Evolutionary conservation across 192 early-diverging fungal genomes (phyloP).

Genomic region (Podila clonocystis): DNA sequence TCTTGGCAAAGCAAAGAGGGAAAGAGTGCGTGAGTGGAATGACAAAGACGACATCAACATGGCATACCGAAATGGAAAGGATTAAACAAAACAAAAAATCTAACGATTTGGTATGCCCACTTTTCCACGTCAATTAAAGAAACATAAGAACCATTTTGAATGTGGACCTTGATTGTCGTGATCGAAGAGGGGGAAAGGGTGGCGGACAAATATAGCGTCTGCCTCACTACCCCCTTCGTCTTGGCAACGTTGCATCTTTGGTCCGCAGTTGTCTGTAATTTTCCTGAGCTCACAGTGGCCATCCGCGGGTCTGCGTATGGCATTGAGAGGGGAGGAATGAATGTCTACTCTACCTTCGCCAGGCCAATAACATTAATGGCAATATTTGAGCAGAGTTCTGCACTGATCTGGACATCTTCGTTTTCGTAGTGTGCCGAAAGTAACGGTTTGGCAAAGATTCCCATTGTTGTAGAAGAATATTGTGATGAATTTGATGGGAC

Average conservation of each 20-base stretch:
- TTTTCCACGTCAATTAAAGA: too few species aligned
- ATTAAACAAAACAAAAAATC: background rate
- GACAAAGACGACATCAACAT: background rate
- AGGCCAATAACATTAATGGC: constrained; percentile 36
- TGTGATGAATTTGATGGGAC: background rate
- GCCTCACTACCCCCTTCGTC: too few species aligned
- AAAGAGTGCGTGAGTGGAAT: background rate
- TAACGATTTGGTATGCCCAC: background rate
- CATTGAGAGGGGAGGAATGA: background rate
- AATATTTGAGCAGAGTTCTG: constrained; percentile 45
- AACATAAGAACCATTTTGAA: too few species aligned
- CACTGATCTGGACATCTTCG: constrained; percentile 52
- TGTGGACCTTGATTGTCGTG: background rate
- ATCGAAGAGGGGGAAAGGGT: background rate
- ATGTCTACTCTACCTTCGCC: constrained; percentile 32
- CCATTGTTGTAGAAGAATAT: constrained; percentile 15
- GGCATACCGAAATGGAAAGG: background rate
- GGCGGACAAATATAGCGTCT: too few species aligned
- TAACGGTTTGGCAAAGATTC: constrained; percentile 34
- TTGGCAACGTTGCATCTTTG: too few species aligned
- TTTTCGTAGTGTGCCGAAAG: constrained; percentile 33
- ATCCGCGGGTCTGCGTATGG: background rate
- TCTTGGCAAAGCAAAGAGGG: background rate
- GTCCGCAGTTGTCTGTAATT: too few species aligned
- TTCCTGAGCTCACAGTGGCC: too few species aligned